phyloP scores from a whole-genome alignment of 495 filamentous ascomycete genomes.

The Aspergillus cavernicola region DNA sequence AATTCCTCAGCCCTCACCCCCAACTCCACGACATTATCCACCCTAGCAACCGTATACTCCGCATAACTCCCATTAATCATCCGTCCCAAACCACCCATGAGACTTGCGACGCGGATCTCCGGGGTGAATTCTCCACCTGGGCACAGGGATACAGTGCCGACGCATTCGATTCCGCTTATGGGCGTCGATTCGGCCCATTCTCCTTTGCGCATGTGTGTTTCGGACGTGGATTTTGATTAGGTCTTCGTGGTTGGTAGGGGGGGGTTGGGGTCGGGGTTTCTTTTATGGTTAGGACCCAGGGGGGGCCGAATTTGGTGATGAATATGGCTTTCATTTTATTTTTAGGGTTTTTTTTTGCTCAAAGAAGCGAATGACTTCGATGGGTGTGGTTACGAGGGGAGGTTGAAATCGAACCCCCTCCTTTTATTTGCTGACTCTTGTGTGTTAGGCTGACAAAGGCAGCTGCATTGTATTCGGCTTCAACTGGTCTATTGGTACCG shows the following conservation, averaged over 20 bases:
- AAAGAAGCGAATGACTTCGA: too few species aligned
- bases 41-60: slow-evolving; percentile 32
- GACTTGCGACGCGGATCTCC: slow-evolving; percentile 33
- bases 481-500: too few species aligned
- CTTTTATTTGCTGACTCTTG: too few species aligned
- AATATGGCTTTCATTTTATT: slow-evolving; percentile 35
- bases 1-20: slow-evolving; percentile 18
- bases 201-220: slow-evolving; percentile 50
- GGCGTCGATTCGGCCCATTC: slow-evolving; percentile 47
- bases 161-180: slow-evolving; percentile 46
- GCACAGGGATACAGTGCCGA: slow-evolving; percentile 37
- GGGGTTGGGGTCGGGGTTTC: slow-evolving; percentile 28
- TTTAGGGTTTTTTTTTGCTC: too few species aligned
- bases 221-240: slow-evolving; percentile 43
- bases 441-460: too few species aligned
- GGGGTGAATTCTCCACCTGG: slow-evolving; percentile 30
- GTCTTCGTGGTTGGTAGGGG: slow-evolving; percentile 19
- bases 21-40: slow-evolving; percentile 34
- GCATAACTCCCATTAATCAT: slow-evolving; percentile 39
- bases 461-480: too few species aligned
- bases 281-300: slow-evolving; percentile 31
- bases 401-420: too few species aligned
- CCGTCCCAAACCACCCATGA: slow-evolving; percentile 46
- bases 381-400: too few species aligned
- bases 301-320: slow-evolving; percentile 37